These are phyloP conservation scores for Pseudogymnoascus sp. DNA, from an alignment of 2,329 filamentous ascomycete species.

Conservation along the genomic window DNA sequence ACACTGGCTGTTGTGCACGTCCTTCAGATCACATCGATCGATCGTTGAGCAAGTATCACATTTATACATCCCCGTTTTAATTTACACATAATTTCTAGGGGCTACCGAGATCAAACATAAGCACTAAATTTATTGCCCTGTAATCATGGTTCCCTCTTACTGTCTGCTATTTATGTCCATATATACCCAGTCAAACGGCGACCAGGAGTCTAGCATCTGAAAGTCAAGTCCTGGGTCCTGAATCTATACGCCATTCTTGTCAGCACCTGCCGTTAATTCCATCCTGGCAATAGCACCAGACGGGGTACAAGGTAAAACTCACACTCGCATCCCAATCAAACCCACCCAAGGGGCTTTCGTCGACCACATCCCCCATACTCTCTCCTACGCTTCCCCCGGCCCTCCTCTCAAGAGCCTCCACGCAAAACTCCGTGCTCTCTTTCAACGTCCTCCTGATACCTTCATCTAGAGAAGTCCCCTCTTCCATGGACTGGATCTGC, in stretches of 20 bases:
- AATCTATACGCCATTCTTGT: neutral
- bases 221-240: neutral
- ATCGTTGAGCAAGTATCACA: neutral
- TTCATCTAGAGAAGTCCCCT: neutral
- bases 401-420: neutral
- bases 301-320: neutral
- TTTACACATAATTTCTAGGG: neutral
- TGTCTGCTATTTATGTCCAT: neutral
- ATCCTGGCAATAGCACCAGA: neutral
- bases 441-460: neutral
- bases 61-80: neutral
- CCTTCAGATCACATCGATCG: too few species aligned
- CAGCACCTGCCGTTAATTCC: neutral
- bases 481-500: slow-evolving; percentile 26
- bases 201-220: neutral
- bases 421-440: slow-evolving; percentile 3
- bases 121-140: neutral
- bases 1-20: neutral
- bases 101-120: neutral
- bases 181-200: neutral
- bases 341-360: neutral
- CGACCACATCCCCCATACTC: neutral
- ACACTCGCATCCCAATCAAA: neutral
- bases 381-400: neutral
- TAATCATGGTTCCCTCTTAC: neutral